Percentiles rank a stretch among this genome's conserved stretches.
These are phyloP conservation scores for Eutrema japonicum DNA, from an alignment of 345 rosid genomes.

Conservation along the genomic window DNA sequence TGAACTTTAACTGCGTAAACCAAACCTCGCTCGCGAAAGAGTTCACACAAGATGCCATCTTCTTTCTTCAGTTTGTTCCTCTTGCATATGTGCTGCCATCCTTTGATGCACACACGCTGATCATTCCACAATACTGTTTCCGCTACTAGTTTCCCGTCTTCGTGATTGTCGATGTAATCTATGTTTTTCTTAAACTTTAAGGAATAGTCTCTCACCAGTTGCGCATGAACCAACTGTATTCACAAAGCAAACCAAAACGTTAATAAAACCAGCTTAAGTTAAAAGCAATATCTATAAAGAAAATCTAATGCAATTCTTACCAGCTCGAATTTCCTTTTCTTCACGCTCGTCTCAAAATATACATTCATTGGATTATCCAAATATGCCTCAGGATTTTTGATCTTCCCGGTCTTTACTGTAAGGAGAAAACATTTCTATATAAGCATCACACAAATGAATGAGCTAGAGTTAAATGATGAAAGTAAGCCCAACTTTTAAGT, in stretches of 20 bases:
- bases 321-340: slow-evolving; percentile 32
- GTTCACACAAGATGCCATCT: not conserved
- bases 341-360: slow-evolving; percentile 22
- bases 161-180: slow-evolving; percentile 11
- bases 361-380: slow-evolving; percentile 35
- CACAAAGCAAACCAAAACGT: slow-evolving; percentile 1
- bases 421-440: not conserved
- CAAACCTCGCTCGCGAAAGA: no score
- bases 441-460: slow-evolving; percentile 4
- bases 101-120: slow-evolving; percentile 23
- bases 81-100: slow-evolving; percentile 14
- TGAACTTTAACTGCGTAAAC: no score
- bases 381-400: slow-evolving; percentile 27
- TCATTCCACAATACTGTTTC: slow-evolving; percentile 13
- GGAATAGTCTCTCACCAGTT: slow-evolving; percentile 26
- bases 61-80: slow-evolving; percentile 13
- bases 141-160: not conserved
- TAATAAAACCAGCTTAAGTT: not conserved
- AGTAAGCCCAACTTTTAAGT: not conserved
- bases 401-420: not conserved
- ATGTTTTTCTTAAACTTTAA: not conserved
- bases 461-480: not conserved
- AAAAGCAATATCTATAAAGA: not conserved
- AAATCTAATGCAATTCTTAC: slow-evolving; percentile 10
- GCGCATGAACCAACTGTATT: slow-evolving; percentile 32